These are phyloP conservation scores for Stachybotrys chlorohalonatus DNA, from an alignment of 2,329 filamentous ascomycete species.

Conservation along the genomic window DNA sequence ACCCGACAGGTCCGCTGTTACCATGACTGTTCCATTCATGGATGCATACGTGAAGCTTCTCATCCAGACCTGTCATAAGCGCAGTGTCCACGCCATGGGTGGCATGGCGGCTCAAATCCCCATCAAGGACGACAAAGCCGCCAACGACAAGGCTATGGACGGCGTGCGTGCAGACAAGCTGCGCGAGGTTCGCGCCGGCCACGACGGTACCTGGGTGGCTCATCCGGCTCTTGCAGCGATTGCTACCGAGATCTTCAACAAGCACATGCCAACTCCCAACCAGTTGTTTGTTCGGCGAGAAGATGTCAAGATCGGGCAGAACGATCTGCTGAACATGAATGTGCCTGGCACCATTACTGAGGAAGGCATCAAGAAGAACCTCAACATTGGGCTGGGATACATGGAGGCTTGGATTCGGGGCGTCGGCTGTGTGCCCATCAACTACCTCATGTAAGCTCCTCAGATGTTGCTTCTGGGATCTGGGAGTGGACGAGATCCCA, in stretches of 20 bases:
- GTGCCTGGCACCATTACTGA: conserved; percentile 88
- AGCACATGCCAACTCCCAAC: conserved; percentile 97
- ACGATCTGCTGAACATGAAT: conserved; percentile 97
- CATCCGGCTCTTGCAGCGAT: conserved; percentile 87
- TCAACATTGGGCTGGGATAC: conserved; percentile 92
- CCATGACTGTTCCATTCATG: conserved; percentile 99
- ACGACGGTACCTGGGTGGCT: conserved; percentile 95
- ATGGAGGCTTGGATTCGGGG: conserved; percentile 98
- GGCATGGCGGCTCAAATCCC: conserved; percentile 99
- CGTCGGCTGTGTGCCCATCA: conserved; percentile 93
- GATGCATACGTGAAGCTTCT: conserved; percentile 89
- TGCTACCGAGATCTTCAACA: conserved; percentile 89
- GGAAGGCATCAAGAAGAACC: conserved; percentile 92
- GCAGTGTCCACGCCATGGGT: conserved; percentile 97
- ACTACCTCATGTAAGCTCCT: conserved; percentile 70
- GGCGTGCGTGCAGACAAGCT: conserved; percentile 91
- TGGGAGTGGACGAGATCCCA: no score
- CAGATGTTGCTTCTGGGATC: not conserved
- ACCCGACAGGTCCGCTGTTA: conserved; percentile 82
- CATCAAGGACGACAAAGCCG: conserved; percentile 86
- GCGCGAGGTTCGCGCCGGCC: conserved; percentile 86
- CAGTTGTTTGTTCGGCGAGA: conserved; percentile 87
- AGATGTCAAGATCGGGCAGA: conserved; percentile 76
- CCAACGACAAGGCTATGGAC: conserved; percentile 92
- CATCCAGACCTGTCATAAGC: conserved; percentile 95